phyloP scores from a whole-genome alignment of 257 asterid species.

The Solanum infundibuliforme region DNA sequence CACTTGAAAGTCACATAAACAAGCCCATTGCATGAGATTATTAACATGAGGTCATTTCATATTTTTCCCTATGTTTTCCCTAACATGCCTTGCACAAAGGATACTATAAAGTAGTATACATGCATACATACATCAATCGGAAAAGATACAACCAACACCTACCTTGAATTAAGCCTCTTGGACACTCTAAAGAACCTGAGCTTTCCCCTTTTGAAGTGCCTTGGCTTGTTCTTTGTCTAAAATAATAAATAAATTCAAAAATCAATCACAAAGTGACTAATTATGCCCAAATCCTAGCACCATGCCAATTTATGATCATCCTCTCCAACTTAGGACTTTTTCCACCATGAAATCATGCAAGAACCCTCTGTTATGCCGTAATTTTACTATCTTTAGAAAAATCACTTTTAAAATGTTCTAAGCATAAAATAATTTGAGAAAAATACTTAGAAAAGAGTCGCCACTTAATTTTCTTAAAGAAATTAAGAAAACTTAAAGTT shows the following conservation, averaged over 20 bases:
- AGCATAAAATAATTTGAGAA: no score
- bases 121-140: neutral
- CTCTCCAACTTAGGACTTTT: neutral
- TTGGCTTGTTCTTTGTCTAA: neutral
- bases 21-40: neutral
- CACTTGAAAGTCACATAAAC: neutral
- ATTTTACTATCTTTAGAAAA: no score
- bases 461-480: no score
- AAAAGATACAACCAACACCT: neutral
- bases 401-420: no score
- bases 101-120: neutral
- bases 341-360: neutral
- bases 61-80: neutral
- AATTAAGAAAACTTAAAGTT: no score
- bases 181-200: neutral
- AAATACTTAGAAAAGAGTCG: no score
- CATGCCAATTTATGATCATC: neutral
- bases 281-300: neutral
- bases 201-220: neutral
- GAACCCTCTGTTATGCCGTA: neutral
- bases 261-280: neutral
- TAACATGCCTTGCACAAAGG: neutral
- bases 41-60: neutral
- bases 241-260: no score
- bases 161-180: neutral